Conservation (phyloP, 2,329 filamentous ascomycete species). For the Teratosphaeria zuluensis region DNA sequence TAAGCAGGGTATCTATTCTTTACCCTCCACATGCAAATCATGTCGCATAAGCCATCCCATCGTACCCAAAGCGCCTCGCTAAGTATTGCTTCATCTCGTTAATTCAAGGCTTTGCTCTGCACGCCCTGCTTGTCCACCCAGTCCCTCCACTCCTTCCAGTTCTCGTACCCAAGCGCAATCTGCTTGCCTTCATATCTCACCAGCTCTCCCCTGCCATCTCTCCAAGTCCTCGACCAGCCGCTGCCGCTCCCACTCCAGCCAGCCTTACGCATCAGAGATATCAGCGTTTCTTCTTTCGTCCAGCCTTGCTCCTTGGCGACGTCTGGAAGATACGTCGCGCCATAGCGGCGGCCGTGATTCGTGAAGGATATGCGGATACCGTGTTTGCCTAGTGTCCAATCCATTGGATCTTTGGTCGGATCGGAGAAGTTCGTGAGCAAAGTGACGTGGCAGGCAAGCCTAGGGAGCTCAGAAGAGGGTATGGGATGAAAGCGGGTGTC, state of each 20-base stretch:
- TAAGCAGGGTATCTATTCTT: not conserved
- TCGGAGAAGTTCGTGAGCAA: slow-evolving; percentile 58
- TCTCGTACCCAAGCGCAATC: slow-evolving; percentile 56
- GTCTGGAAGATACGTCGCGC: slow-evolving; percentile 85
- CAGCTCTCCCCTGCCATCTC: slow-evolving; percentile 61
- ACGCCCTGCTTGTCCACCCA: slow-evolving; percentile 43
- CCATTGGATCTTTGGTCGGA: slow-evolving; percentile 53
- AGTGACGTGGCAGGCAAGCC: slow-evolving; percentile 64
- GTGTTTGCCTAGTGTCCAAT: slow-evolving; percentile 81
- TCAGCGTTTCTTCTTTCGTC: slow-evolving; percentile 83
- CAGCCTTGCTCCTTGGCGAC: slow-evolving; percentile 89
- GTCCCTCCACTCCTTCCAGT: slow-evolving; percentile 71
- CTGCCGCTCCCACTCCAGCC: slow-evolving; percentile 62
- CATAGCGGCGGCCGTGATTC: slow-evolving; percentile 62
- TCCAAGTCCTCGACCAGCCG: slow-evolving; percentile 52
- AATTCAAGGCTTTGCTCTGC: not conserved
- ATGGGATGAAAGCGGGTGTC: slow-evolving; percentile 55
- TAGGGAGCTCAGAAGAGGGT: slow-evolving; percentile 56
- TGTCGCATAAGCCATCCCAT: not conserved
- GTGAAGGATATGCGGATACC: slow-evolving; percentile 79
- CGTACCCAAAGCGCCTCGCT: not conserved
- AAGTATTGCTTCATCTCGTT: not conserved
- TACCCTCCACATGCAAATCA: not conserved
- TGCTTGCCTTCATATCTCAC: slow-evolving; percentile 82
- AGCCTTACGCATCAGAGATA: slow-evolving; percentile 87